Evolutionary conservation across 805 yeast species (phyloP), one percentile per base, ranked within the genome.

Genomic region (Monosporozyma aquatica): DNA sequence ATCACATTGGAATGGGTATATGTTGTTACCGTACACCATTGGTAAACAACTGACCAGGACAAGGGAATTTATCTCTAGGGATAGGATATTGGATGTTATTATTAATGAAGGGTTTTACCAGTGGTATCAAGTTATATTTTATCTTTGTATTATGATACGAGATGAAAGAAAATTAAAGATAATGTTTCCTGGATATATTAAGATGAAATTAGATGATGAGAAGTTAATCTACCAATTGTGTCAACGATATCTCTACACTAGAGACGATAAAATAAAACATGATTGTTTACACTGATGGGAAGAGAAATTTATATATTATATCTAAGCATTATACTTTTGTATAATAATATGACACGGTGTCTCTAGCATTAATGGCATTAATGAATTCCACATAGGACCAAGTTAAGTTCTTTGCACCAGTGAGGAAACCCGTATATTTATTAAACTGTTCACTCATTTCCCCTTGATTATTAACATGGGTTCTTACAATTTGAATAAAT

Each of bases 361-460:
- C 49, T 60, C 92, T 77, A 79, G 84, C 75, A 58, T 80, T 70
- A 44, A 74, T 65, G 9, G 90, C 76, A 50, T 76, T 73, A 77
- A 82, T 79, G 37, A 83, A 75, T 4, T 95, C 72, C 25, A 87
- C 76, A 58, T 86, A 86, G 47, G 94, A 82, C 97, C 97, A 90
- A 4, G 97, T 89, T 51, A 90, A 73, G 52, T 84, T 76, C 43
- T 66, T 64, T 0, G 97, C 97, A 6, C 97, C 97, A 61, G 80
- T 82, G 82, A 87, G 76, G 59, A 63, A 87, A 0, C 97, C 97
- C 33, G 72, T 76, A 53, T 78, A 72, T 54, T 74, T 77, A 64
- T 84, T 86, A 61, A 87, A 86, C 57, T 90, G 96, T 63, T 90
- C 97, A 54, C 89, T 80, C 78, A 90, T 79, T 41, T 94, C 94